phyloP scores from a whole-genome alignment of 2,329 filamentous ascomycete species.

The Aspergillus awamori region DNA sequence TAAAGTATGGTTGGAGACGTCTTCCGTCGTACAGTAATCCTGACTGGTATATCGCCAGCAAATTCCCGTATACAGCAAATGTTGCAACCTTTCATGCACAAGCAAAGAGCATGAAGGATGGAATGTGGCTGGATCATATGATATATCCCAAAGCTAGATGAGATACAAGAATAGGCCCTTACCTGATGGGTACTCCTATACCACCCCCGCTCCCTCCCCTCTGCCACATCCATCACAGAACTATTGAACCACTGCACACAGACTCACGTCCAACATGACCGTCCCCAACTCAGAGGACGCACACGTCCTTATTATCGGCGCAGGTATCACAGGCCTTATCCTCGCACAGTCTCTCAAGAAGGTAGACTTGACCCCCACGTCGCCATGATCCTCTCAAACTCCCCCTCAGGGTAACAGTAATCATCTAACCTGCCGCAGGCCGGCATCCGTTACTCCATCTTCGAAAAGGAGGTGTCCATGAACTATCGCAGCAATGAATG shows the following conservation, averaged over 20 bases:
- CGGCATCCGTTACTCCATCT: constrained; percentile 12
- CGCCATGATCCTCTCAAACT: neutral
- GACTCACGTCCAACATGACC: neutral
- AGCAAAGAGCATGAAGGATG: too few relatives aligned
- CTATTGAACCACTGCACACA: too few relatives aligned
- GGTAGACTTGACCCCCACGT: neutral
- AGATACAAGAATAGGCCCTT: neutral
- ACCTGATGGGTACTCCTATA: neutral
- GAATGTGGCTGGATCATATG: too few relatives aligned
- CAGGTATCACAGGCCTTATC: constrained; percentile 11
- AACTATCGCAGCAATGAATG: constrained; percentile 18
- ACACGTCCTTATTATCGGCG: constrained; percentile 12
- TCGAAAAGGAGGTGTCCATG: constrained; percentile 9
- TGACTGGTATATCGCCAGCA: too few relatives aligned
- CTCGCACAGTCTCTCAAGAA: constrained; percentile 12
- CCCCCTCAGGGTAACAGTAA: too few relatives aligned
- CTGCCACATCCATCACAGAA: neutral
- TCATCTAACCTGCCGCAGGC: neutral
- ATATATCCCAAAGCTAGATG: too few relatives aligned
- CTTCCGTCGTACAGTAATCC: too few relatives aligned
- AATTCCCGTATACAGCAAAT: too few relatives aligned
- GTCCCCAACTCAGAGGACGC: neutral
- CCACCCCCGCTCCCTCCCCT: neutral
- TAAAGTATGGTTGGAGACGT: too few relatives aligned
- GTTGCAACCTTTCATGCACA: too few relatives aligned